Base-by-base conservation (phyloP, 805 yeast species). In the Pichia cephalocereana region DNA sequence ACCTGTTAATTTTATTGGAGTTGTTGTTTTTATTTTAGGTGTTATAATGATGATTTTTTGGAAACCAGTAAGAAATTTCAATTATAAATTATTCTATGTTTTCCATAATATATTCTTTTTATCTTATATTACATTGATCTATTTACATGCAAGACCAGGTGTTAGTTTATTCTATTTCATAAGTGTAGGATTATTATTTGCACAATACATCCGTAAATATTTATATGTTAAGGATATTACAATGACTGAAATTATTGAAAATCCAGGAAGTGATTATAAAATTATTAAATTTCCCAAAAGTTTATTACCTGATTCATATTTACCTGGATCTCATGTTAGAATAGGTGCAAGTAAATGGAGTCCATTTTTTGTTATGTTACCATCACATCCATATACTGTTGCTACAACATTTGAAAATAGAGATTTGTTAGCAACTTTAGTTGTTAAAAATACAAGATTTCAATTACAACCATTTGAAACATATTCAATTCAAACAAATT, bases 141-240 rank as follows among this genome's bases (percentile, higher is more conserved):
- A 71, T 1, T 66, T 75, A 45, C 95, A 85, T 63, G 86, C 93
- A 1, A 72, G 91, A 51, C 91, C 91, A 0, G 80, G 82, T 1
- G 85, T 83, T 1, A 55, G 66, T 0, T 53, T 69, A 18, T 64
- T 64, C 38, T 58, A 70, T 6, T 19, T 60, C 2, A 15, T 69
- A 4, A 64, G 65, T 43, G 38, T 60, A 3, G 6, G 51, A 0
- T 45, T 74, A 15, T 52, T 79, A 12, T 44, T 57, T 3, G 64
- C 64, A 41, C 80, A 75, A 50, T 46, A 72, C 5, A 54, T 58
- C 11, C 55, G 63, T 17, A 67, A 76, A 44, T 55, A 69, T 17
- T 44, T 52, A 26, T 54, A 50, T 8, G 48, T 63, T 6, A 50
- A 46, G 19, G 53, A 52, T 14, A 48, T 62, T 6, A 43, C 53